Base-by-base conservation (phyloP, 805 yeast genomes). In the Candida manassasensis region DNA sequence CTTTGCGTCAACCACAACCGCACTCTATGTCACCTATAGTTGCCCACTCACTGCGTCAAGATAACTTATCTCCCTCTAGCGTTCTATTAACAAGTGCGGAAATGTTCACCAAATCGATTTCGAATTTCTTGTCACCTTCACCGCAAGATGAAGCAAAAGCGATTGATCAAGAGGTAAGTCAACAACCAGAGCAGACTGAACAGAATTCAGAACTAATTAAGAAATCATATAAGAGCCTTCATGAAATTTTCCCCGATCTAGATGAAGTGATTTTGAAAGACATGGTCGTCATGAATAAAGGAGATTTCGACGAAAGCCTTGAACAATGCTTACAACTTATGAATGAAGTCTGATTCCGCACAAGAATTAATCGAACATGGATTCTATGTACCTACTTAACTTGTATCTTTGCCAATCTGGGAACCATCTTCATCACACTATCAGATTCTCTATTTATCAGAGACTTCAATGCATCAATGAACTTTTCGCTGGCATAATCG, bases 221-320 rank as follows among this genome's bases (percentile, higher is more conserved):
- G 27, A 43, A 42, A 24, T 47, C 78, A 2, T 63, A 71, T 16
- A 59, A 58, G 1, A 73, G 74, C 2, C 63, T 87, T 36, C 59
- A 61, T 19, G 78, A 77, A 32, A 83, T 88, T 77, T 87, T 88
- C 55, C 94, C 95, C 0, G 67, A 65, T 29, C 62, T 87, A 41
- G 95, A 86, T 46, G 61, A 63, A 33, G 84, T 75, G 0, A 61
- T 88, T 1, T 69, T 88, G 33, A 73, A 70, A 37, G 96, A 87
- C 51, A 79, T 87, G 3, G 71, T 87, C 21, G 59, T 62, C 2
- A 75, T 80, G 55, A 83, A 81, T 51, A 69, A 75, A 42, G 81
- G 82, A 21, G 67, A 80, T 34, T 66, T 84, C 4, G 94, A 88
- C 19, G 73, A 71, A 7, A 82, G 89, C 34, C 81, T 87, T 6